Conservation (phyloP, 2,329 filamentous ascomycete species). For the Chrysoporthe puriensis region DNA sequence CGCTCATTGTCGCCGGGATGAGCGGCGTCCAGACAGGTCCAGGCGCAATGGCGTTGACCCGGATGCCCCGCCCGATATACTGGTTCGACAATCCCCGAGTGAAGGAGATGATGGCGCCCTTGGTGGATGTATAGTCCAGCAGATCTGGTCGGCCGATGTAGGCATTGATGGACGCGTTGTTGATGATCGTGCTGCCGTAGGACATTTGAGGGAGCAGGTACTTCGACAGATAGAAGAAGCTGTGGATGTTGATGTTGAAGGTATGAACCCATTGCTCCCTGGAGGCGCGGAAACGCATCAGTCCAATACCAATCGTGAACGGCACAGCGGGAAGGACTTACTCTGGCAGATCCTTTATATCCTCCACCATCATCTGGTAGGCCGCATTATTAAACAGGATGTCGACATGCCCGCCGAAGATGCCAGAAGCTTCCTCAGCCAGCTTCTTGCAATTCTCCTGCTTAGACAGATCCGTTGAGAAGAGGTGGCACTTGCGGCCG, state of each 20-base stretch:
- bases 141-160: slow-evolving; percentile 81
- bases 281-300: neutral
- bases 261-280: slow-evolving; percentile 79
- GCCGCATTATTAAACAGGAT: slow-evolving; percentile 77
- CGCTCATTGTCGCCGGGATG: slow-evolving; percentile 73
- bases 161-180: slow-evolving; percentile 82
- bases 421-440: slow-evolving; percentile 67
- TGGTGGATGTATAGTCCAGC: slow-evolving; percentile 80
- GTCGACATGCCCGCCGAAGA: slow-evolving; percentile 68
- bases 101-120: slow-evolving; percentile 79
- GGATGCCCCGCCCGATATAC: slow-evolving; percentile 70
- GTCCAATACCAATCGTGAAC: too few relatives aligned
- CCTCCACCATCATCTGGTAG: slow-evolving; percentile 73
- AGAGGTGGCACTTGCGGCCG: slow-evolving; percentile 66
- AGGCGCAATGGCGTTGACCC: slow-evolving; percentile 76
- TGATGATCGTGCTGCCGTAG: slow-evolving; percentile 77
- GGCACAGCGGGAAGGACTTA: slow-evolving; percentile 40
- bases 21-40: slow-evolving; percentile 81
- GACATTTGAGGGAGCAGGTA: slow-evolving; percentile 76
- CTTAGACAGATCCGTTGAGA: slow-evolving; percentile 67
- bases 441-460: slow-evolving; percentile 71
- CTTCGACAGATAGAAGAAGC: slow-evolving; percentile 80
- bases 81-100: slow-evolving; percentile 79
- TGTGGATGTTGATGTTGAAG: slow-evolving; percentile 83
- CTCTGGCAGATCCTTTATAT: slow-evolving; percentile 73